A percentile compares a stretch with the other conserved stretches of the same genome.
Evolutionary conservation across 2,329 filamentous ascomycete genomes (phyloP).

Genomic region (Paecilomyces dactylethromorphus): DNA sequence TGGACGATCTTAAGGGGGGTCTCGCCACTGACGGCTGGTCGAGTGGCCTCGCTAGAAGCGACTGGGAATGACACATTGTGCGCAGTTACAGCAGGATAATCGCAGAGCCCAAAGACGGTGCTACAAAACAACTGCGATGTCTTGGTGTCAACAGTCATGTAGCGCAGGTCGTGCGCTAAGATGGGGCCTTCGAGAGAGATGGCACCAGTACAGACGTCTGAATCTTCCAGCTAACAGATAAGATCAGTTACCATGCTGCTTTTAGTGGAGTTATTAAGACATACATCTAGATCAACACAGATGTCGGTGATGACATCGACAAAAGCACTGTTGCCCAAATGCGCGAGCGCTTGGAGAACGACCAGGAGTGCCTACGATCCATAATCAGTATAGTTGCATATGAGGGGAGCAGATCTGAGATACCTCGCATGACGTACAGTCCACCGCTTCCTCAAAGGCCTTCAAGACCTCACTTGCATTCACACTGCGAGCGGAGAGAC

Average conservation of each 20-base stretch:
- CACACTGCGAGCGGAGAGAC: not conserved
- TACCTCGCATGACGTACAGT: not conserved
- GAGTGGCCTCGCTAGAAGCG: slow-evolving; percentile 29
- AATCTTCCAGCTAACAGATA: slow-evolving; percentile 39
- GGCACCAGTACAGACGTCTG: slow-evolving; percentile 51
- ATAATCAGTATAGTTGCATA: not conserved
- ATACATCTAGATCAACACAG: slow-evolving; percentile 29
- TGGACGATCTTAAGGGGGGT: slow-evolving; percentile 51
- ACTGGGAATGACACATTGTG: slow-evolving; percentile 41
- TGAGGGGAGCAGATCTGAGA: not conserved
- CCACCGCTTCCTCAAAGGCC: not conserved
- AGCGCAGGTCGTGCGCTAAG: slow-evolving; percentile 43
- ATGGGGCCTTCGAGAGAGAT: slow-evolving; percentile 49
- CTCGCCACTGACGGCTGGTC: slow-evolving; percentile 41
- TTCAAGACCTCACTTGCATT: not conserved
- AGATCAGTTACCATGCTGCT: not conserved
- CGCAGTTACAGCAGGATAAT: slow-evolving; percentile 40
- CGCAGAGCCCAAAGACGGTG: slow-evolving; percentile 49
- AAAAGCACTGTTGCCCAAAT: slow-evolving; percentile 38
- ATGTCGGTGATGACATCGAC: slow-evolving; percentile 29
- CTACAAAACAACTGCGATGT: slow-evolving; percentile 48
- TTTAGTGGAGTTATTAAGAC: slow-evolving; percentile 1
- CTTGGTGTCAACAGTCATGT: slow-evolving; percentile 43
- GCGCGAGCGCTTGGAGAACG: slow-evolving; percentile 39
- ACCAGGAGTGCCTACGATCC: slow-evolving; percentile 24